phyloP scores from a whole-genome alignment of 495 filamentous ascomycete genomes.

The Umbilicaria muhlenbergii region DNA sequence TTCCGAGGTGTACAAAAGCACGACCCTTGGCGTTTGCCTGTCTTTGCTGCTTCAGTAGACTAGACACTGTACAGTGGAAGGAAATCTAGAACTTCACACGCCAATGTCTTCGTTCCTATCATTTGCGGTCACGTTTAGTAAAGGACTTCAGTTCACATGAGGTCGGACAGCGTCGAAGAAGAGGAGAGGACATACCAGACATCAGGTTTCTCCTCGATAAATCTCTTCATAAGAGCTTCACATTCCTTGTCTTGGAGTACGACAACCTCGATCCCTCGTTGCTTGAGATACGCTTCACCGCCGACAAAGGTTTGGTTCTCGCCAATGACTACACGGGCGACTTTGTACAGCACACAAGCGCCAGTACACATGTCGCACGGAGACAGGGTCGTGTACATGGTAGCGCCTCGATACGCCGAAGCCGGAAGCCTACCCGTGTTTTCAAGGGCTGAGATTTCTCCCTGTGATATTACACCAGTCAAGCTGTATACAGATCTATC shows the following conservation, averaged over 20 bases:
- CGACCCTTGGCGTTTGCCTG: conserved; percentile 5
- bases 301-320: conserved; percentile 71
- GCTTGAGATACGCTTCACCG: conserved; percentile 57
- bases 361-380: conserved; percentile 86
- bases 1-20: conserved; percentile 6
- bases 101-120: conserved; percentile 64
- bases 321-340: conserved; percentile 68
- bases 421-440: conserved; percentile 63
- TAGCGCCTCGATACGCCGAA: conserved; percentile 52
- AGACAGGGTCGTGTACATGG: conserved; percentile 79
- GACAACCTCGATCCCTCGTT: conserved; percentile 59
- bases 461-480: conserved; percentile 28
- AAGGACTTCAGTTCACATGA: neutral
- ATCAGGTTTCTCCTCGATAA: conserved; percentile 61
- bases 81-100: conserved; percentile 30
- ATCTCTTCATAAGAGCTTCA: conserved; percentile 57
- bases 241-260: conserved; percentile 55
- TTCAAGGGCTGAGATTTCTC: conserved; percentile 66
- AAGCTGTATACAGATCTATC: neutral
- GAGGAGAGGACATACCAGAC: conserved; percentile 43
- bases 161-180: neutral
- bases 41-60: neutral
- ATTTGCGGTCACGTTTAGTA: neutral
- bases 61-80: conserved; percentile 19
- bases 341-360: conserved; percentile 66